Percentiles rank a stretch among this genome's conserved stretches.
These are phyloP conservation scores for Hirsutella minnesotensis DNA, from an alignment of 2,329 filamentous ascomycete genomes.

Conservation along the genomic window DNA sequence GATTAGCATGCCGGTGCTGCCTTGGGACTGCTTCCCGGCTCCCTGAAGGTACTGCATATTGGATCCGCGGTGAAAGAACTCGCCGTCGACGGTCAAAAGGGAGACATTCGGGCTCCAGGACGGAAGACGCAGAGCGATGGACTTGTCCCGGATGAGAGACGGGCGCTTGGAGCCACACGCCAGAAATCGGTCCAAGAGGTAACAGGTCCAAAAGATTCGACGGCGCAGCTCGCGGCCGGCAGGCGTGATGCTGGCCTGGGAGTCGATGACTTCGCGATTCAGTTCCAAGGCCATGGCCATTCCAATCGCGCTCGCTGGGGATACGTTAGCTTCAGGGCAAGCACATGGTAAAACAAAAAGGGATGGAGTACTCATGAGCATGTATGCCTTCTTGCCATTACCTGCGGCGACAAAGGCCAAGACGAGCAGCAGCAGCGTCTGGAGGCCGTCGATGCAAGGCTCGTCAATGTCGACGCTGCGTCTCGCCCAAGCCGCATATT, in stretches of 20 bases:
- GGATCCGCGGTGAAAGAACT: constrained; percentile 70
- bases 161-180: constrained; percentile 73
- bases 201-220: constrained; percentile 82
- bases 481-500: constrained; percentile 60
- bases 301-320: constrained; percentile 35
- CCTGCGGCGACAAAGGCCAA: constrained; percentile 67
- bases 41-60: constrained; percentile 64
- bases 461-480: constrained; percentile 66
- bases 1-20: constrained; percentile 69
- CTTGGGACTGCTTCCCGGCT: constrained; percentile 57
- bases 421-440: constrained; percentile 63
- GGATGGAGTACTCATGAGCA: constrained; percentile 57
- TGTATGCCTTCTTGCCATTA: constrained; percentile 75
- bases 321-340: background rate
- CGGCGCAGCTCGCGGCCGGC: constrained; percentile 65
- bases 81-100: constrained; percentile 56
- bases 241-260: constrained; percentile 47
- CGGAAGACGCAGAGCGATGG: constrained; percentile 62
- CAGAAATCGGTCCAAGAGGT: constrained; percentile 74
- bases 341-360: background rate
- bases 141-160: constrained; percentile 67
- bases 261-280: constrained; percentile 61
- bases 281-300: constrained; percentile 77
- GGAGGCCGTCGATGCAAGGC: constrained; percentile 65
- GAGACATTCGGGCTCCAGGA: constrained; percentile 56